Base-by-base conservation (phyloP, 148 eudicot genomes). In the Rheum nobile region DNA sequence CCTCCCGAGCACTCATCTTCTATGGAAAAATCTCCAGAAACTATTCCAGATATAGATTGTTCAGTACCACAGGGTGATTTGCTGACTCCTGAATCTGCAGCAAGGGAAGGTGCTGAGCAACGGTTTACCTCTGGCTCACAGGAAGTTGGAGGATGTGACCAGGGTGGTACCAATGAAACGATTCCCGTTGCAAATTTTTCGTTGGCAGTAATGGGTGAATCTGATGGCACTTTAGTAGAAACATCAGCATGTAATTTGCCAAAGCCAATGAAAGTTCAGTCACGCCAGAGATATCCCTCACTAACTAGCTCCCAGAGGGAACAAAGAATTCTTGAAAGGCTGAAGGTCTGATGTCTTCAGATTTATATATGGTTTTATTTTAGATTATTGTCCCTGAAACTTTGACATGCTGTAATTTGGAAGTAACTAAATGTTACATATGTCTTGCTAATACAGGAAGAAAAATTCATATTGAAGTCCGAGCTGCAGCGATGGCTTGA, bases 401-500 rank as follows among this genome's bases (percentile, higher is more conserved):
- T 21, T 41, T 38, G 73, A 38, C 34, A 71, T 71, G 31, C 47
- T 39, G 29, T 26, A 22, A 71, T 43, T 21, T 71, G 2, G 48
- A 71, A 14, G 32, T 41, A 43, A 71, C 41, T 12, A 13, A 34
- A 65, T 31, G 1, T 61, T 37, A 57, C 9, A 19, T 47, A 50
- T 17, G 12, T 74, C 39, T 19, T 14, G 48, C 47, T 13, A 35
- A 74, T 59, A 42, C 78, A 95, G 97, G 89, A 82, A 50, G 96
- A 90, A 76, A 90, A 86, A 84, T 81, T 92, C 80, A 80, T 95
- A 28, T 75, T 95, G 59, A 92, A 83, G 85, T 79, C 89, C 46
- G 99, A 92, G 83, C 83, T 95, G 42, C 90, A 83, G 42, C 85
- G 89, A 73, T 89, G 87, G 86, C 89, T 95, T 78, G 96, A 88